These are phyloP conservation scores for Hanseniaspora meyeri DNA, from an alignment of 805 yeast species.

Conservation along the genomic window DNA sequence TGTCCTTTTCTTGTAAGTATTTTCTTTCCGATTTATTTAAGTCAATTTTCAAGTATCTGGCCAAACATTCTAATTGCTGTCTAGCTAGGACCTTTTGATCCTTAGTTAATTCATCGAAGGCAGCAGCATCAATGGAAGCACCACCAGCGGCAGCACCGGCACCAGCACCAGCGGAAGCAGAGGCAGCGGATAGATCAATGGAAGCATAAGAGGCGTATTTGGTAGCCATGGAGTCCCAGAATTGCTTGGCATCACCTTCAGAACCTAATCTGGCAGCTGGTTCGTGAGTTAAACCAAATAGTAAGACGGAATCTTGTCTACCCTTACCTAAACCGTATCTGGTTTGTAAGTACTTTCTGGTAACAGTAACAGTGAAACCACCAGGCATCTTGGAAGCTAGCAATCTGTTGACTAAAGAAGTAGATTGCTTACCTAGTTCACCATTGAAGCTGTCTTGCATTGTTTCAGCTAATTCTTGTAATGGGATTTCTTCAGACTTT, in stretches of 20 bases:
- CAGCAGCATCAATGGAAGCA: slow-evolving; percentile 88
- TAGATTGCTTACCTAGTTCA: slow-evolving; percentile 82
- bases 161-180: slow-evolving; percentile 40
- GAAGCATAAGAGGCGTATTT: slow-evolving; percentile 80
- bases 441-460: slow-evolving; percentile 88
- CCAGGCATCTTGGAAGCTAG: slow-evolving; percentile 99
- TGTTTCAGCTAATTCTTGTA: slow-evolving; percentile 86
- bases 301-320: slow-evolving; percentile 83
- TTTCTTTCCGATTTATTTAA: slow-evolving; percentile 83
- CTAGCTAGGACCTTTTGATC: slow-evolving; percentile 39
- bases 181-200: slow-evolving; percentile 55
- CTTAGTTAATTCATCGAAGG: slow-evolving; percentile 56
- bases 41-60: slow-evolving; percentile 88
- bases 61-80: slow-evolving; percentile 70
- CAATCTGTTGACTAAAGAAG: slow-evolving; percentile 77
- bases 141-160: slow-evolving; percentile 59
- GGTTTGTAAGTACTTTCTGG: slow-evolving; percentile 82
- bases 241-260: slow-evolving; percentile 83
- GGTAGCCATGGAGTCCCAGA: slow-evolving; percentile 67
- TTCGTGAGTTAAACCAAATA: slow-evolving; percentile 75
- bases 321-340: slow-evolving; percentile 90
- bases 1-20: slow-evolving; percentile 64
- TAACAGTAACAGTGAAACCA: slow-evolving; percentile 85
- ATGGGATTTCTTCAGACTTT: slow-evolving; percentile 96
- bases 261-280: slow-evolving; percentile 79